Evolutionary conservation across 495 filamentous ascomycete species (phyloP).

Genomic region (Daldinia bambusicola): DNA sequence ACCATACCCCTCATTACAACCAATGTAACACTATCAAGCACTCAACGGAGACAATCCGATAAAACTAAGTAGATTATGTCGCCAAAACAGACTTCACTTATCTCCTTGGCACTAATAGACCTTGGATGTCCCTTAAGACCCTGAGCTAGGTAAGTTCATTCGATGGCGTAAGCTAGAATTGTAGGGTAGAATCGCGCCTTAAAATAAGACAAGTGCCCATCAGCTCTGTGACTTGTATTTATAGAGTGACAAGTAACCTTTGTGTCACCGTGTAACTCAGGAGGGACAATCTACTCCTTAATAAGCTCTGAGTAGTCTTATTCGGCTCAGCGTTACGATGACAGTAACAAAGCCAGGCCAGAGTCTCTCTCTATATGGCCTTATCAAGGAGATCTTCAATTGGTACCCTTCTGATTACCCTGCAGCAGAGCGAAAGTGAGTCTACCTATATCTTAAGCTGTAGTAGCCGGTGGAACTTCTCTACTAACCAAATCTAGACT

Average conservation of each 20-base stretch:
- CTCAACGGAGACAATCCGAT: conserved; percentile 9
- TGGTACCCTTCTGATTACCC: conserved; percentile 61
- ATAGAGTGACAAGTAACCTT: not conserved
- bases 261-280: not conserved
- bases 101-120: conserved; percentile 5
- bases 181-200: not conserved
- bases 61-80: conserved; percentile 3
- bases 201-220: conserved; percentile 11
- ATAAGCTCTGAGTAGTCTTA: not conserved
- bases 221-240: not conserved
- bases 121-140: not conserved
- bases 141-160: not conserved
- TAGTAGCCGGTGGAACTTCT: conserved; percentile 38
- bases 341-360: conserved; percentile 32
- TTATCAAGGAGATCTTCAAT: conserved; percentile 61
- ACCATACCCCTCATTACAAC: conserved; percentile 14
- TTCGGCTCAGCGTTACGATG: conserved; percentile 12
- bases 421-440: conserved; percentile 55
- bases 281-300: not conserved
- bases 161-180: not conserved
- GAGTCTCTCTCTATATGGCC: conserved; percentile 38
- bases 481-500: conserved; percentile 44
- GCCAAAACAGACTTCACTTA: not conserved
- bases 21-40: conserved; percentile 22
- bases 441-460: conserved; percentile 31